Base-by-base conservation (phyloP, 78 protist genomes). In the Cavenderia fasciculata region DNA sequence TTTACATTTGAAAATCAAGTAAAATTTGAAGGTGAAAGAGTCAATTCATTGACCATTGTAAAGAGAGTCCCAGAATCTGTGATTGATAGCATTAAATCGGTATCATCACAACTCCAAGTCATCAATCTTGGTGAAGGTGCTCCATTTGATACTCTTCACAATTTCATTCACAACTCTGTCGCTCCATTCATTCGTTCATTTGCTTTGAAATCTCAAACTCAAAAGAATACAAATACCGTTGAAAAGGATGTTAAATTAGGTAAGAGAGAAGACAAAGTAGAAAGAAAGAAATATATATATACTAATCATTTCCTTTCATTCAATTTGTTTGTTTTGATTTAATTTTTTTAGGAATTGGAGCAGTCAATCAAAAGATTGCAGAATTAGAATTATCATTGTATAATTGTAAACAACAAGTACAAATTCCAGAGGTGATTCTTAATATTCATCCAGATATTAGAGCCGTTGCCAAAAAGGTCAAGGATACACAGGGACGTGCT, bases 131-230 rank as follows among this genome's bases (percentile, higher is more conserved):
- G 89, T 19, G 93, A 92, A 21, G 87, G 86, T 18, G 51, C 87
- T 25, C 97, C 97, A 57, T 86, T 65, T 61, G 97, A 95, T 68
- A 91, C 94, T 23, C n/a, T 93, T 16, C 91, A 95, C 62, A 63
- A 79, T 36, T 86, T 75, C 72, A 56, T 95, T 21, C 95, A 87
- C 73, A 95, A 78, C 57, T 82, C 95, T 11, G 74, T 95, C n/a
- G 69, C 94, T 38, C 97, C 97, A 74, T 87, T 72, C 76, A 78
- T 95, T 54, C 43, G 87, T 51, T 69, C 94, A 0, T 89, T 56
- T 14, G 79, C 73, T 41, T 27, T 34, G 16, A 62, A 79, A 8
- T 54, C 82, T 44, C 47, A 44, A 44, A 40, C 21, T n/a, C n/a
- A n/a, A n/a, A n/a, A n/a, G n/a, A n/a, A n/a, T n/a, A n/a, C n/a